A percentile compares a stretch with the other conserved stretches of the same genome.
Evolutionary conservation across 202 grass and related monocot genomes (phyloP).

Genomic region (Cymbopogon flexuosus): DNA sequence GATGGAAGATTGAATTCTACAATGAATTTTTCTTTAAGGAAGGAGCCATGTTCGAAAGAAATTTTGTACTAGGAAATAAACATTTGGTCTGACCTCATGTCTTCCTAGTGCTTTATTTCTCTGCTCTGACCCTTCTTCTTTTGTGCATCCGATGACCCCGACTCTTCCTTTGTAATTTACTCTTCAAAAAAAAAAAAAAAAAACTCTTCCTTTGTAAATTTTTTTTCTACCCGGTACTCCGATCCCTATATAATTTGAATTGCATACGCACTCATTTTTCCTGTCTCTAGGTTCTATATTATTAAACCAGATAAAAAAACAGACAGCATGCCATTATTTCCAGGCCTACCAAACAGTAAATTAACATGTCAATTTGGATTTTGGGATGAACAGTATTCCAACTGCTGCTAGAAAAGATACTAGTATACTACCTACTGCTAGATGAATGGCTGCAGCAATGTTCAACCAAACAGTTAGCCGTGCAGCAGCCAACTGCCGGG

Average conservation of each 20-base stretch:
- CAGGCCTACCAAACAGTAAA: neutral
- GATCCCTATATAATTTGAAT: too few species aligned
- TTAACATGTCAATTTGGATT: neutral
- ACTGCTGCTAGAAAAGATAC: neutral
- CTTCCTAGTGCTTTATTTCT: too few species aligned
- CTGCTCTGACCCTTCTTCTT: too few species aligned
- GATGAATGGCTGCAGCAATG: neutral
- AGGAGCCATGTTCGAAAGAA: too few species aligned
- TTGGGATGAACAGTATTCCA: neutral
- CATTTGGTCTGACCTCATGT: too few species aligned
- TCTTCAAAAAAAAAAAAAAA: too few species aligned
- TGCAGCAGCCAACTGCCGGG: slow-evolving; percentile 32
- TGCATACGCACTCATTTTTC: neutral
- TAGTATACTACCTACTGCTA: neutral
- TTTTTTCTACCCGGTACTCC: too few species aligned
- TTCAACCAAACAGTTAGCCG: neutral
- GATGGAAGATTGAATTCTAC: neutral
- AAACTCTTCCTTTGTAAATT: too few species aligned
- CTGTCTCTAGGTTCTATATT: neutral
- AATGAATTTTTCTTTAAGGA: too few species aligned
- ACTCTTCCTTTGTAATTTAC: too few species aligned
- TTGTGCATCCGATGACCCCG: too few species aligned
- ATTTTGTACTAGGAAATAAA: too few species aligned
- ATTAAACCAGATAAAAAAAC: neutral
- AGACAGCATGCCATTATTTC: neutral